A percentile compares a stretch with the other conserved stretches of the same genome.
Evolutionary conservation across 129 eudicot species (phyloP).

Genomic region (Ambrosia artemisiifolia): DNA sequence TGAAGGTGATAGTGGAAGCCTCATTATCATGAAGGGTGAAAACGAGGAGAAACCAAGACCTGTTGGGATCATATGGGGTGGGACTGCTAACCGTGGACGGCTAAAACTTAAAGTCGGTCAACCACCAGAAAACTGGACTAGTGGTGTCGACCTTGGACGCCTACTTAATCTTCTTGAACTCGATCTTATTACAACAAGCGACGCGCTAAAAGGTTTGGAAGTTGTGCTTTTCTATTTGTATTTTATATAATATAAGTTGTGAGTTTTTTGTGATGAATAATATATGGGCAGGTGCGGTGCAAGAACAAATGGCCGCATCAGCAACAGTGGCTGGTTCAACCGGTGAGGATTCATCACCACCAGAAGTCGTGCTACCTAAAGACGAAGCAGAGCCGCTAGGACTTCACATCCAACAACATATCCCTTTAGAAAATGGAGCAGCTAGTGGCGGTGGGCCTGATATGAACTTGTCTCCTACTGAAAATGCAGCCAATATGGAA

Average conservation of each 20-base stretch:
- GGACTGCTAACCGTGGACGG: constrained; percentile 92
- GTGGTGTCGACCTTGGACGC: constrained; percentile 97
- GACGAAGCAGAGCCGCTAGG: constrained; percentile 88
- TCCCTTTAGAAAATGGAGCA: constrained; percentile 56
- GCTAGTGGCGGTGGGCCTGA: constrained; percentile 49
- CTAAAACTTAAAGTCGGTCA: constrained; percentile 94
- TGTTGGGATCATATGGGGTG: constrained; percentile 96
- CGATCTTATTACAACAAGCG: constrained; percentile 68
- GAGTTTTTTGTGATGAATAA: neutral
- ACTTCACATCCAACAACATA: constrained; percentile 74
- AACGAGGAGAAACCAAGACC: constrained; percentile 82
- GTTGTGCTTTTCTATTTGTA: neutral
- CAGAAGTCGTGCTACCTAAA: constrained; percentile 71
- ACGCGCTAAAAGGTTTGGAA: constrained; percentile 73
- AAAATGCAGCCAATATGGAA: constrained; percentile 49
- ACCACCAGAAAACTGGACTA: constrained; percentile 95
- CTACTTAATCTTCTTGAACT: constrained; percentile 95
- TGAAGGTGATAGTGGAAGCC: constrained; percentile 95
- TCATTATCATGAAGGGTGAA: constrained; percentile 66
- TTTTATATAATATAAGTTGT: neutral
- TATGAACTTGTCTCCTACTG: constrained; percentile 74
- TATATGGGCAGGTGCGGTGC: constrained; percentile 61
- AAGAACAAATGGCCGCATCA: constrained; percentile 91
- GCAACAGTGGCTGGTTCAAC: constrained; percentile 72
- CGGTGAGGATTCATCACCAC: constrained; percentile 90